phyloP scores from a whole-genome alignment of 768 basidiomycete genomes.

The Boletus subparvulus region DNA sequence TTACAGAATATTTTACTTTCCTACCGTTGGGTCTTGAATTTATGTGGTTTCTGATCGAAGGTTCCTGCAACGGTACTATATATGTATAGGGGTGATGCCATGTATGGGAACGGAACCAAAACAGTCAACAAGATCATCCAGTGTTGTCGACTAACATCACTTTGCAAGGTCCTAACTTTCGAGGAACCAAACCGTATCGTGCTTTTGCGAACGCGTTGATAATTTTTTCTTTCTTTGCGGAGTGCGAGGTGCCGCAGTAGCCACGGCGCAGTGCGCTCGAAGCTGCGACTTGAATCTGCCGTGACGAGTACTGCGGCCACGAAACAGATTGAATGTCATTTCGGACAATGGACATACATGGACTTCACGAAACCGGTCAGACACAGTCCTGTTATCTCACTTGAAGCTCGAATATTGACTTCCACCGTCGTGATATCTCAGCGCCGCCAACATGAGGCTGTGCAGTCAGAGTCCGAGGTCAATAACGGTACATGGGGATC shows the following conservation, averaged over 20 bases:
- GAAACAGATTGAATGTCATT: neutral
- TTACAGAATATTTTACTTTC: neutral
- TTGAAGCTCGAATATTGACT: neutral
- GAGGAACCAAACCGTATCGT: neutral
- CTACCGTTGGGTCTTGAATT: neutral
- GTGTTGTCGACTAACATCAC: neutral
- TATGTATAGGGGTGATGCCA: constrained; percentile 14
- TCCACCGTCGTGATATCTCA: neutral
- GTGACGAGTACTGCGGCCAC: neutral
- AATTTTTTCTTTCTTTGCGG: neutral
- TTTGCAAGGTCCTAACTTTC: neutral
- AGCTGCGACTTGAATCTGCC: constrained; percentile 3
- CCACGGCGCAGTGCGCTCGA: neutral
- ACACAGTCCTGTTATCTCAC: neutral
- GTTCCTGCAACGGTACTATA: neutral
- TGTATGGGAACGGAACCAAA: constrained; percentile 12
- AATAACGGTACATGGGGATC: neutral
- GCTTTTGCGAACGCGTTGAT: neutral
- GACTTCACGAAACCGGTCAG: neutral
- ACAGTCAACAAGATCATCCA: constrained; percentile 10
- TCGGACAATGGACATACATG: neutral
- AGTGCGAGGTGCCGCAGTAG: constrained; percentile 1
- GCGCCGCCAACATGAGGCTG: constrained; percentile 5
- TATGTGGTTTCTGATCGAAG: neutral
- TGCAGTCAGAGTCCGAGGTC: neutral